Evolutionary conservation across 169 alveolate genomes (phyloP).

Genomic region (Condylostoma magnum): DNA sequence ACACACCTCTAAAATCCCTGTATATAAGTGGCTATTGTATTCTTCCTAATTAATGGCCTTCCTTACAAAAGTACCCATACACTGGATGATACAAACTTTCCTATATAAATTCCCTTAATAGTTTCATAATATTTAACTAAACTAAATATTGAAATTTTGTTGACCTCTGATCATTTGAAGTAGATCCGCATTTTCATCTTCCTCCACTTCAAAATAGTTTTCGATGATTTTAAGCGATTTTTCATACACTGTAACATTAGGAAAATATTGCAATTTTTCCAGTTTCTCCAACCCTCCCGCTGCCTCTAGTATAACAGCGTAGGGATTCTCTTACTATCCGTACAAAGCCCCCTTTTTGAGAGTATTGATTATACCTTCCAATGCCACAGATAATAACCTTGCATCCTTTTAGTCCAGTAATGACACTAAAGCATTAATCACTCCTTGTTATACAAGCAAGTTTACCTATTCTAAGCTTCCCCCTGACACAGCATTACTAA

Average conservation of each 20-base stretch:
- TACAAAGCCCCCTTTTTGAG: slow-evolving; percentile 45
- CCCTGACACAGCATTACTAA: slow-evolving; percentile 95
- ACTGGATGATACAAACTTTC: slow-evolving; percentile 58
- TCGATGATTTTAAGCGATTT: slow-evolving; percentile 66
- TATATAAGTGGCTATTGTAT: slow-evolving; percentile 54
- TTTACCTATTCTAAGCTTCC: slow-evolving; percentile 87
- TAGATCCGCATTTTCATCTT: slow-evolving; percentile 30
- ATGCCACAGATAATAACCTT: slow-evolving; percentile 88
- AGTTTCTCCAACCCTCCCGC: slow-evolving; percentile 67
- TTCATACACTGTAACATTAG: slow-evolving; percentile 70
- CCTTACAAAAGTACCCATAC: slow-evolving; percentile 63
- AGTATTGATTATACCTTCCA: slow-evolving; percentile 85
- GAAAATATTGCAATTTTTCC: slow-evolving; percentile 75
- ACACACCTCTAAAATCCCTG: slow-evolving; percentile 51
- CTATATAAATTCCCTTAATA: slow-evolving; percentile 62
- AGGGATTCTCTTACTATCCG: slow-evolving; percentile 67
- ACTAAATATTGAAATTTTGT: no score
- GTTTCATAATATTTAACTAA: no score
- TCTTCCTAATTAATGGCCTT: slow-evolving; percentile 55
- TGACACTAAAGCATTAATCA: slow-evolving; percentile 86
- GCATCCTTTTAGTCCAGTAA: slow-evolving; percentile 87
- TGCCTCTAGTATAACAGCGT: slow-evolving; percentile 78
- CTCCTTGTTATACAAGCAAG: slow-evolving; percentile 88
- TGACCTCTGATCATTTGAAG: slow-evolving; percentile 21
- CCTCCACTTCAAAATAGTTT: slow-evolving; percentile 56